A percentile compares a stretch with the other conserved stretches of the same genome.
Evolutionary conservation across 1,139 yeast species (phyloP).

Genomic region (Kurtzmaniella quercitrusa): DNA sequence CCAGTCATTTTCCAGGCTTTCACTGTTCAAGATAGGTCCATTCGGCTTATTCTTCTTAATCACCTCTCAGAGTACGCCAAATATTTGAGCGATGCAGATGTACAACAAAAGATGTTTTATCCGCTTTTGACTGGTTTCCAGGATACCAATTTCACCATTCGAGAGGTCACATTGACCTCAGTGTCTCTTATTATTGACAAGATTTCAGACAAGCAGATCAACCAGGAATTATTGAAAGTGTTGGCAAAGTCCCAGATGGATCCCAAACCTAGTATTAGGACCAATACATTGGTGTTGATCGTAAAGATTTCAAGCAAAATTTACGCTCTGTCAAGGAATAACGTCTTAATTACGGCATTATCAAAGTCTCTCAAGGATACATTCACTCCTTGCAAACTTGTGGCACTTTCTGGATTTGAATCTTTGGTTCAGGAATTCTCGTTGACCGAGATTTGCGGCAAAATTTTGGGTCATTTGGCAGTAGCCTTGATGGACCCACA

Average conservation of each 20-base stretch:
- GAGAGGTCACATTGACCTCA: constrained; percentile 78
- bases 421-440: constrained; percentile 62
- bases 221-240: constrained; percentile 76
- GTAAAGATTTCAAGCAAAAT: constrained; percentile 66
- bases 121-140: constrained; percentile 72
- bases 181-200: constrained; percentile 61
- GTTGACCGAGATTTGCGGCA: constrained; percentile 74
- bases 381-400: constrained; percentile 69
- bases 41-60: constrained; percentile 66
- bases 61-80: constrained; percentile 55
- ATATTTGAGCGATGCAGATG: constrained; percentile 52
- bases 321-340: constrained; percentile 54
- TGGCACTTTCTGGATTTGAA: constrained; percentile 73
- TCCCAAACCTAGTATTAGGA: constrained; percentile 75
- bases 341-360: constrained; percentile 83
- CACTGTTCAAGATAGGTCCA: constrained; percentile 66
- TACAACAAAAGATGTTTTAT: constrained; percentile 68
- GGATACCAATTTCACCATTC: constrained; percentile 74
- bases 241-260: constrained; percentile 89
- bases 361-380: constrained; percentile 81
- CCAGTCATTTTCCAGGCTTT: constrained; percentile 66
- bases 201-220: constrained; percentile 74
- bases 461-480: constrained; percentile 81
- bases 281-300: constrained; percentile 76
- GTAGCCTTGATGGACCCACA: constrained; percentile 77